A percentile compares a stretch with the other conserved stretches of the same genome.
phyloP scores from a whole-genome alignment of 176 grass and related monocot species.

The Eleusine indica region DNA sequence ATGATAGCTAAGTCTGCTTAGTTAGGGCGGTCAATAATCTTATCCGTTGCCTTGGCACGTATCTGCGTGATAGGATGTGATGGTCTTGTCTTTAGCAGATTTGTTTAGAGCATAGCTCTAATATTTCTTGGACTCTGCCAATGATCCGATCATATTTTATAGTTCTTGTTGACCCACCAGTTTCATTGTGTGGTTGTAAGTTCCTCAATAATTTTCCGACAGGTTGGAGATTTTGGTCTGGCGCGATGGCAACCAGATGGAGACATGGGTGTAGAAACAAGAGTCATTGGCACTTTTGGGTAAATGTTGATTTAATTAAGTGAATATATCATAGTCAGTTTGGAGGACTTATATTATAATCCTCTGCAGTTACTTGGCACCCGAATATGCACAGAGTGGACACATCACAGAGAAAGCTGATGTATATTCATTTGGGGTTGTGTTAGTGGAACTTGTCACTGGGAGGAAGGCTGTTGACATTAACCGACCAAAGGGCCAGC shows the following conservation, averaged over 20 bases:
- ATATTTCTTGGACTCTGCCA: not conserved
- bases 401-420: slow-evolving; percentile 99
- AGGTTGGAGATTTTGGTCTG: slow-evolving; percentile 98
- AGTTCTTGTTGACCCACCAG: slow-evolving; percentile 6
- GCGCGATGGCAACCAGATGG: slow-evolving; percentile 98
- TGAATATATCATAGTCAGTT: not conserved
- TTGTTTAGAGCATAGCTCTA: not conserved
- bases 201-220: slow-evolving; percentile 32
- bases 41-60: not conserved
- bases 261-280: slow-evolving; percentile 89
- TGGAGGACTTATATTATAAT: slow-evolving; percentile 8
- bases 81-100: slow-evolving; percentile 2
- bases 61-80: slow-evolving; percentile 3
- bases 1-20: not conserved
- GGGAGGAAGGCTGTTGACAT: slow-evolving; percentile 97
- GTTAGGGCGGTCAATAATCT: not conserved
- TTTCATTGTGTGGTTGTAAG: slow-evolving; percentile 15
- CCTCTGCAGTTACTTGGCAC: slow-evolving; percentile 69
- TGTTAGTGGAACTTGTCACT: slow-evolving; percentile 92
- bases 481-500: slow-evolving; percentile 93
- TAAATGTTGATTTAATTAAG: slow-evolving; percentile 36
- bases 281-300: slow-evolving; percentile 99
- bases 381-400: slow-evolving; percentile 94
- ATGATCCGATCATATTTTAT: slow-evolving; percentile 31
- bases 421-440: slow-evolving; percentile 96